Conservation (phyloP, 148 eudicot species). For the Amaranthus palmeri region DNA sequence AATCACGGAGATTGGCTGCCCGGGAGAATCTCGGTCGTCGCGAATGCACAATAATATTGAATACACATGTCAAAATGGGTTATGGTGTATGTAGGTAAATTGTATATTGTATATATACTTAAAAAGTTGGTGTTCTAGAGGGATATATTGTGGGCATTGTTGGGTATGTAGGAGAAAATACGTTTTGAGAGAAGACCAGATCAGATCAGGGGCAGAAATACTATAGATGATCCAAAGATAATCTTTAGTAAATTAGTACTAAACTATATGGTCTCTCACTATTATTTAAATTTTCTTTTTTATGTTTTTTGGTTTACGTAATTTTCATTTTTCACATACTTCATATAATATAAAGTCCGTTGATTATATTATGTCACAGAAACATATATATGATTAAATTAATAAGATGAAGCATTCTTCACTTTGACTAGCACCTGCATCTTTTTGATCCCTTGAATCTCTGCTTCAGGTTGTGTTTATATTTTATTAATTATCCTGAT, state of each 20-base stretch:
- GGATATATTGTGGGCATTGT: slow-evolving; percentile 22
- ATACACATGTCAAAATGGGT: too few relatives aligned
- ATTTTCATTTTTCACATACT: slow-evolving; percentile 1
- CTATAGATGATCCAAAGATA: slow-evolving; percentile 18
- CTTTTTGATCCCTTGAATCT: too few relatives aligned
- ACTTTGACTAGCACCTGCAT: slow-evolving; percentile 15
- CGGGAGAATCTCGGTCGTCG: slow-evolving; percentile 35
- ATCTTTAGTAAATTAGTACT: slow-evolving; percentile 8
- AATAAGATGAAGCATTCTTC: slow-evolving; percentile 27
- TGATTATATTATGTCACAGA: slow-evolving; percentile 15
- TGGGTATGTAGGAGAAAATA: slow-evolving; percentile 28
- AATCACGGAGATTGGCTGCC: slow-evolving; percentile 59
- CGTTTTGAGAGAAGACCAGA: slow-evolving; percentile 28
- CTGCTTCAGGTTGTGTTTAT: too few relatives aligned
- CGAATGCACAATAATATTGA: slow-evolving; percentile 21
- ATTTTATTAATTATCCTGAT: too few relatives aligned
- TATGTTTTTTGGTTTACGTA: neutral
- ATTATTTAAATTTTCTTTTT: slow-evolving; percentile 22
- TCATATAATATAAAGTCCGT: slow-evolving; percentile 10
- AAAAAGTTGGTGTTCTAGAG: slow-evolving; percentile 29
- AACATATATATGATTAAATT: slow-evolving; percentile 15
- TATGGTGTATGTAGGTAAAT: slow-evolving; percentile 22
- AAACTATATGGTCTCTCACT: slow-evolving; percentile 13
- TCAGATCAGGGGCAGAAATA: neutral
- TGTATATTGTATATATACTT: slow-evolving; percentile 25